These are phyloP conservation scores for Cercospora zeina DNA, from an alignment of 2,329 filamentous ascomycete genomes.

Conservation along the genomic window DNA sequence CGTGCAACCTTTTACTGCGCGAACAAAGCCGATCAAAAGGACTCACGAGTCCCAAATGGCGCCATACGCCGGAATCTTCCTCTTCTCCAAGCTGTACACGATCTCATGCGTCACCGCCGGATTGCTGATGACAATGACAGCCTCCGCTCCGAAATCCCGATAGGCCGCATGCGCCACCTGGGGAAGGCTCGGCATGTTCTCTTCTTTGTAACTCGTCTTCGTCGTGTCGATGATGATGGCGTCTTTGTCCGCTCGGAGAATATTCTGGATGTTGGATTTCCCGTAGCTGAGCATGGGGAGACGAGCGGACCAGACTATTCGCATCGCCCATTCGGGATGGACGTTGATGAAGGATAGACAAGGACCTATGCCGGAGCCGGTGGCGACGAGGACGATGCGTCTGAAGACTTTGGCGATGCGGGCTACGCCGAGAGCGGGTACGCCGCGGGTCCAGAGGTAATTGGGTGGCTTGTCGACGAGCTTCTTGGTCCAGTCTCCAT, in stretches of 20 bases:
- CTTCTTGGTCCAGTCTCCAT: slow-evolving; percentile 71
- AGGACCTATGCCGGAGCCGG: slow-evolving; percentile 72
- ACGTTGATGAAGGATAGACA: slow-evolving; percentile 62
- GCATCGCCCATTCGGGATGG: slow-evolving; percentile 50
- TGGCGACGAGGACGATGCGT: slow-evolving; percentile 66
- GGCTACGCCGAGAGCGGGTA: slow-evolving; percentile 67
- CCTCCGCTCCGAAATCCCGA: slow-evolving; percentile 57
- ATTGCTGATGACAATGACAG: slow-evolving; percentile 73
- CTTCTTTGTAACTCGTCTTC: slow-evolving; percentile 35
- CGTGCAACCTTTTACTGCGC: background rate
- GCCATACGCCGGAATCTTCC: slow-evolving; percentile 67
- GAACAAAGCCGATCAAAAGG: background rate
- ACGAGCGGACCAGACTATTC: slow-evolving; percentile 69
- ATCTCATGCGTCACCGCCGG: slow-evolving; percentile 66
- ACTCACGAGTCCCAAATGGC: slow-evolving; percentile 67
- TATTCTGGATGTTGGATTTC: slow-evolving; percentile 54
- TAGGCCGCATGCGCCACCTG: slow-evolving; percentile 56
- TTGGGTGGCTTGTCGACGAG: slow-evolving; percentile 63
- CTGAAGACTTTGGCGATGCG: slow-evolving; percentile 67
- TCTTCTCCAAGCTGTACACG: slow-evolving; percentile 66
- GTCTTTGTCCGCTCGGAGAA: slow-evolving; percentile 59
- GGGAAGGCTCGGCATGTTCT: slow-evolving; percentile 62
- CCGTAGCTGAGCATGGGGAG: slow-evolving; percentile 65
- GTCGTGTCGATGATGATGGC: slow-evolving; percentile 70
- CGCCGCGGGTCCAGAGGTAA: slow-evolving; percentile 66